A percentile compares a stretch with the other conserved stretches of the same genome.
phyloP scores from a whole-genome alignment of 2,329 filamentous ascomycete species.

The Phyllosticta citriasiana region DNA sequence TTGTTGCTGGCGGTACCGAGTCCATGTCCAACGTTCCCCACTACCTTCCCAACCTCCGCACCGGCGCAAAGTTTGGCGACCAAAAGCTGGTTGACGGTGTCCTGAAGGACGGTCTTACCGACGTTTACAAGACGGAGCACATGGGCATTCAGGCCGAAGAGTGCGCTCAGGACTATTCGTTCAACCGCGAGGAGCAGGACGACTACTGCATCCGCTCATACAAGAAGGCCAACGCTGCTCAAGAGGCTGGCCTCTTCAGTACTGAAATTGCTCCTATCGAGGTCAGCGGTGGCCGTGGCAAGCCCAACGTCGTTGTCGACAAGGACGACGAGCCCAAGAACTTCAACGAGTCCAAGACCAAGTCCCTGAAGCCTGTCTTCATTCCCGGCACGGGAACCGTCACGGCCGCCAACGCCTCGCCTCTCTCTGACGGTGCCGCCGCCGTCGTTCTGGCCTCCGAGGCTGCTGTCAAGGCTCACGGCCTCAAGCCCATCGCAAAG shows the following conservation, averaged over 20 bases:
- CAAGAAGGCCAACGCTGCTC: conserved; percentile 82
- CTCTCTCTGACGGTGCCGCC: conserved; percentile 88
- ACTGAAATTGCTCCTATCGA: conserved; percentile 84
- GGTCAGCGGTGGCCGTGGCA: conserved; percentile 79
- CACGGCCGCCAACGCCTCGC: conserved; percentile 92
- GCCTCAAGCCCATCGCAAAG: conserved; percentile 85
- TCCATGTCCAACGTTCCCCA: conserved; percentile 98
- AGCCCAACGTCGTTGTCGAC: conserved; percentile 70
- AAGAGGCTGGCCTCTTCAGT: conserved; percentile 69
- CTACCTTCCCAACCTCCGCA: conserved; percentile 82
- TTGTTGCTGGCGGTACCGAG: conserved; percentile 91
- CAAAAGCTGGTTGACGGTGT: conserved; percentile 82
- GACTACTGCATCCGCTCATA: conserved; percentile 93
- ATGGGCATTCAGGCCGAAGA: conserved; percentile 94
- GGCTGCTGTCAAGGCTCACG: conserved; percentile 83
- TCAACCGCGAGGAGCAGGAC: conserved; percentile 80
- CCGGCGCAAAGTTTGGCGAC: conserved; percentile 88
- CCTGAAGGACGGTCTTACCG: conserved; percentile 86
- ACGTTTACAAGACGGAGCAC: conserved; percentile 91
- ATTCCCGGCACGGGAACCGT: conserved; percentile 80
- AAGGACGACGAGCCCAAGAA: conserved; percentile 96
- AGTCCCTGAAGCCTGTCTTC: conserved; percentile 58
- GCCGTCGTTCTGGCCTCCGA: conserved; percentile 91
- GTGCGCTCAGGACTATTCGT: conserved; percentile 72
- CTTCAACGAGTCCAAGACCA: conserved; percentile 45